Percentiles rank a stretch among this genome's conserved stretches.
Conservation (phyloP, 192 early-diverging fungal genomes). For the Funneliformis mosseae region DNA sequence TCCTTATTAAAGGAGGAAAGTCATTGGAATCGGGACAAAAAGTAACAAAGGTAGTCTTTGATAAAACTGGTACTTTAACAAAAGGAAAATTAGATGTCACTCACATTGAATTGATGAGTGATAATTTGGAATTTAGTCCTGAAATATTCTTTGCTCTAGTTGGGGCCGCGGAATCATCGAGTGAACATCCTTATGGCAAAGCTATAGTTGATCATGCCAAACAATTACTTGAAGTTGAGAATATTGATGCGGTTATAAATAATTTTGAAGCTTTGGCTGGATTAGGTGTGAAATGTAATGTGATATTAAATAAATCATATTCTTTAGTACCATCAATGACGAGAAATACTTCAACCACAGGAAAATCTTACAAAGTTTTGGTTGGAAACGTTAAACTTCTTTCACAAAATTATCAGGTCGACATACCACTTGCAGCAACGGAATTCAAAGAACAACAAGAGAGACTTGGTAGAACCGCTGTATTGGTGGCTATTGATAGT, state of each 20-base stretch:
- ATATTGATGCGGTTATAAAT: slow-evolving; percentile 45
- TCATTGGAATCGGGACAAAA: slow-evolving; percentile 79
- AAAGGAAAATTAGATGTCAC: slow-evolving; percentile 67
- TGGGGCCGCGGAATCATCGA: slow-evolving; percentile 75
- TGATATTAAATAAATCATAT: slow-evolving; percentile 39
- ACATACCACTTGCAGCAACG: slow-evolving; percentile 45
- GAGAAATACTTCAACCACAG: slow-evolving; percentile 11
- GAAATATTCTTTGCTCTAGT: slow-evolving; percentile 63
- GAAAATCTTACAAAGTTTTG: slow-evolving; percentile 46
- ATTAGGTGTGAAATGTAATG: slow-evolving; percentile 64
- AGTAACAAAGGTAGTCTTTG: slow-evolving; percentile 89
- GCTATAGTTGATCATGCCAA: slow-evolving; percentile 68
- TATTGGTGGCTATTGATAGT: slow-evolving; percentile 71
- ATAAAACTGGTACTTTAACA: slow-evolving; percentile 98
- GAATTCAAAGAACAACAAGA: slow-evolving; percentile 56
- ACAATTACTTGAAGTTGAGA: slow-evolving; percentile 40
- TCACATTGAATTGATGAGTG: slow-evolving; percentile 40
- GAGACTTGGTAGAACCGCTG: slow-evolving; percentile 72
- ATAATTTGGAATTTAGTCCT: slow-evolving; percentile 44
- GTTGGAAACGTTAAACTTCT: slow-evolving; percentile 81
- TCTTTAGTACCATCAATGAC: background rate
- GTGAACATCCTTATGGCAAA: slow-evolving; percentile 88
- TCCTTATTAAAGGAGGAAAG: slow-evolving; percentile 94
- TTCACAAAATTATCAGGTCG: slow-evolving; percentile 42
- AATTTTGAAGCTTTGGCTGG: slow-evolving; percentile 74